phyloP scores from a whole-genome alignment of 2,329 filamentous ascomycete genomes.

The Colletotrichum caudatum region DNA sequence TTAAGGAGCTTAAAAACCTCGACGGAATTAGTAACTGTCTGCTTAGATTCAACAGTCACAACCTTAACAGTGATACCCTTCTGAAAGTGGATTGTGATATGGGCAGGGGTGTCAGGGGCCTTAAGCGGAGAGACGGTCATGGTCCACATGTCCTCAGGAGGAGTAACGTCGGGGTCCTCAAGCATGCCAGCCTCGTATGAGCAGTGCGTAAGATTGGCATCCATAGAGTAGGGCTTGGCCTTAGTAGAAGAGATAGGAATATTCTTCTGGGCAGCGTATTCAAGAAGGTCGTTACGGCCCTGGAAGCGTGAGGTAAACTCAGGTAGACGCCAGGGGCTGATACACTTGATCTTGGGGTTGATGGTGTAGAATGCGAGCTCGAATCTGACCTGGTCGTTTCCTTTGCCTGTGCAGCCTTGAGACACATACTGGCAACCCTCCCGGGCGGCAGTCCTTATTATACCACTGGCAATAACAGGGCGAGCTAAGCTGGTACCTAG shows the following conservation, averaged over 20 bases:
- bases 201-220: constrained; percentile 80
- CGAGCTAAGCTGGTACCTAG: constrained; percentile 70
- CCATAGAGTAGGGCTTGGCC: constrained; percentile 59
- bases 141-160: constrained; percentile 80
- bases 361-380: constrained; percentile 52
- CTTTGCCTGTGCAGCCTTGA: constrained; percentile 59
- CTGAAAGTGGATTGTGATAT: constrained; percentile 75
- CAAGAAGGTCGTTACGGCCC: constrained; percentile 78
- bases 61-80: constrained; percentile 77
- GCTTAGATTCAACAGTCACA: constrained; percentile 56
- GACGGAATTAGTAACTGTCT: constrained; percentile 71
- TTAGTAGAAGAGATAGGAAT: constrained; percentile 81
- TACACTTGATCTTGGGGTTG: constrained; percentile 40
- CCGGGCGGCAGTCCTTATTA: constrained; percentile 58
- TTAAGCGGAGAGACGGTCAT: constrained; percentile 64
- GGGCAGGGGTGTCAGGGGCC: constrained; percentile 72
- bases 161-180: constrained; percentile 68
- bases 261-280: constrained; percentile 73
- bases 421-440: constrained; percentile 53
- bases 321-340: constrained; percentile 2
- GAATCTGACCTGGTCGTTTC: constrained; percentile 54
- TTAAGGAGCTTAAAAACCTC: constrained; percentile 75
- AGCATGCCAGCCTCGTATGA: constrained; percentile 78
- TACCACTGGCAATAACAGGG: constrained; percentile 73
- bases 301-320: constrained; percentile 77